Evolutionary conservation across 2,329 filamentous ascomycete species (phyloP).

Genomic region (Ophiostoma australiae): DNA sequence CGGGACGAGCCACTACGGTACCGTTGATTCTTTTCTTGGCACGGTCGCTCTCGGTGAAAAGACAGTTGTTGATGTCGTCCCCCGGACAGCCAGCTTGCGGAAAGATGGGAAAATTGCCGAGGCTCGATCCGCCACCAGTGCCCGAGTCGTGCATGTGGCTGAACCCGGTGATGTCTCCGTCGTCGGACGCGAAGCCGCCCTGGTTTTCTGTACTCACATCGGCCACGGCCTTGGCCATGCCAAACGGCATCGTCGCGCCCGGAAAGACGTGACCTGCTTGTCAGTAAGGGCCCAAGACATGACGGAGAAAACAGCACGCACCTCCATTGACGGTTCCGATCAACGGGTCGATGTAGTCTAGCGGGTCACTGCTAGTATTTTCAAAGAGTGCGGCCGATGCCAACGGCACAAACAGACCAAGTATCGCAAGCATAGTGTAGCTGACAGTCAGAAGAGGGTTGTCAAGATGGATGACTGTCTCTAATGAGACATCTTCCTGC

Average conservation of each 20-base stretch:
- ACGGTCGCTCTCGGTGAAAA: slow-evolving; percentile 47
- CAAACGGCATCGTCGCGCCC: slow-evolving; percentile 44
- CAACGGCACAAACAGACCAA: background rate
- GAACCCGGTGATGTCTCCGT: slow-evolving; percentile 31
- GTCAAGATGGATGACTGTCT: background rate
- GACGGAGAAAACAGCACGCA: background rate
- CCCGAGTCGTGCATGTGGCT: slow-evolving; percentile 40
- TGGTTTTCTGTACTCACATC: slow-evolving; percentile 15
- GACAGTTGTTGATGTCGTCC: slow-evolving; percentile 51
- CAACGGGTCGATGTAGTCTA: slow-evolving; percentile 41
- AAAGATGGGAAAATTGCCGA: slow-evolving; percentile 46
- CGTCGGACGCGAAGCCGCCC: slow-evolving; percentile 41
- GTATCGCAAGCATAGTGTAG: background rate
- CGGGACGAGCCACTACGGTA: slow-evolving; percentile 46
- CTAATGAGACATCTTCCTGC: background rate
- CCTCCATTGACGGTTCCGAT: slow-evolving; percentile 42
- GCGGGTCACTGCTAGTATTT: background rate
- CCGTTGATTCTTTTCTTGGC: slow-evolving; percentile 38
- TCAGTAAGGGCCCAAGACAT: background rate
- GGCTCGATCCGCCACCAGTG: slow-evolving; percentile 40
- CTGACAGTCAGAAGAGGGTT: background rate
- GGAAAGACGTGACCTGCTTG: slow-evolving; percentile 53
- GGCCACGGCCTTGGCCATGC: slow-evolving; percentile 42
- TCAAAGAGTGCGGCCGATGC: background rate
- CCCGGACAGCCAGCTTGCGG: slow-evolving; percentile 34